These are phyloP conservation scores for Puccinia sorghi DNA, from an alignment of 1,284 basidiomycete genomes.

Conservation along the genomic window DNA sequence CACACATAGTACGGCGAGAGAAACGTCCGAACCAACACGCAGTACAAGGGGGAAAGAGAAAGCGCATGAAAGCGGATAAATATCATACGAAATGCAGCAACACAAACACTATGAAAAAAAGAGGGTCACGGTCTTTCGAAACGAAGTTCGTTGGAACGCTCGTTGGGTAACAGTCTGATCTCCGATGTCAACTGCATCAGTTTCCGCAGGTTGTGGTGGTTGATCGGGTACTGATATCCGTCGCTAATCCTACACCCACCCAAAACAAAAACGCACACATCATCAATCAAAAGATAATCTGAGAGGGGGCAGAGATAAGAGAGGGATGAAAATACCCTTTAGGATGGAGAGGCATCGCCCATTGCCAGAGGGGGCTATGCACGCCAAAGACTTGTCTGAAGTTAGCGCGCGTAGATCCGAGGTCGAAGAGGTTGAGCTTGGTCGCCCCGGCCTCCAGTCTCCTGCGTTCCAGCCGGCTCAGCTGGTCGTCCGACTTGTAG, in stretches of 20 bases:
- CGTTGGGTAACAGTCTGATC: slow-evolving; percentile 39
- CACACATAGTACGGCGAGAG: too few species aligned
- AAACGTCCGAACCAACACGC: too few species aligned
- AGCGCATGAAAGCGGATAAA: too few species aligned
- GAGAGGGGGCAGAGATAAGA: not conserved
- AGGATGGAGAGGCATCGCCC: slow-evolving; percentile 39
- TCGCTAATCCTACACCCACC: slow-evolving; percentile 34
- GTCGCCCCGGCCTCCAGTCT: slow-evolving; percentile 35
- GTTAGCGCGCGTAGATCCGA: slow-evolving; percentile 15
- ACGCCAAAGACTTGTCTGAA: slow-evolving; percentile 37
- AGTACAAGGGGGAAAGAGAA: too few species aligned
- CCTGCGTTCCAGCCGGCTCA: slow-evolving; percentile 34
- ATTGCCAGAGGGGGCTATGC: slow-evolving; percentile 20
- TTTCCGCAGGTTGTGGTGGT: slow-evolving; percentile 17
- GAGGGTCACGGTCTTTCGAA: slow-evolving; percentile 37
- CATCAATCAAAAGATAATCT: not conserved
- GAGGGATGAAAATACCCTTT: slow-evolving; percentile 27
- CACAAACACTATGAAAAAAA: not conserved
- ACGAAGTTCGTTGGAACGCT: slow-evolving; percentile 40
- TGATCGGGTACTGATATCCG: slow-evolving; percentile 37
- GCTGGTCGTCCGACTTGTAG: slow-evolving; percentile 44
- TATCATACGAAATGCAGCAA: not conserved
- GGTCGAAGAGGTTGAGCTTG: slow-evolving; percentile 42
- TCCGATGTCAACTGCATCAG: slow-evolving; percentile 34
- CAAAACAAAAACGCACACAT: not conserved